These are phyloP conservation scores for Amoebophrya sp. DNA, from an alignment of 169 alveolate species.

Conservation along the genomic window DNA sequence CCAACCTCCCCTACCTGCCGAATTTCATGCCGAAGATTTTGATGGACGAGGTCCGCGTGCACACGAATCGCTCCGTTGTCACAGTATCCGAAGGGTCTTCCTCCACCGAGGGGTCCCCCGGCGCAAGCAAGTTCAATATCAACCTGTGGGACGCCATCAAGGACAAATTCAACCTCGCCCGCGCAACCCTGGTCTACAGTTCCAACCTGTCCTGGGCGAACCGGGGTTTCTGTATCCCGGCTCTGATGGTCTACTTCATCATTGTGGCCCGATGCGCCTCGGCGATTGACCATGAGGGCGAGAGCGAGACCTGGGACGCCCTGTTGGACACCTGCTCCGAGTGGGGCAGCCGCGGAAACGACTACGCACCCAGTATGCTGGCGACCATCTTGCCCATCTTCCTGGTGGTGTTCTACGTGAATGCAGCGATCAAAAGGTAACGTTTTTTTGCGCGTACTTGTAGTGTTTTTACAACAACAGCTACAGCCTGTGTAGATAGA, in stretches of 20 bases:
- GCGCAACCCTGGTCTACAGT: not conserved
- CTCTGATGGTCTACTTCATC: not conserved
- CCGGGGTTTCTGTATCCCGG: constrained; percentile 16
- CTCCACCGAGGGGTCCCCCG: too few relatives aligned
- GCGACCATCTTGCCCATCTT: not conserved
- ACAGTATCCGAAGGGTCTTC: not conserved
- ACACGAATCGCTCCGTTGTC: not conserved
- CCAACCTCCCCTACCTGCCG: too few relatives aligned
- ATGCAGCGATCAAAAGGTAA: constrained; percentile 15
- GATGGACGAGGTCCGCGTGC: not conserved
- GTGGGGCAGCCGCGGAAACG: not conserved
- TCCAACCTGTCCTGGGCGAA: not conserved
- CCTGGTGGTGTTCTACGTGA: not conserved
- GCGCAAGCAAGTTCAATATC: not conserved
- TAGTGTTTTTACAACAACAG: too few relatives aligned
- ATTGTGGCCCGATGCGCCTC: too few relatives aligned
- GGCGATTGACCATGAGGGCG: too few relatives aligned
- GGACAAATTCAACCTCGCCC: not conserved
- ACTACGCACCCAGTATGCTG: not conserved
- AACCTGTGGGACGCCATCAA: not conserved
- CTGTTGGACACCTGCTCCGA: not conserved
- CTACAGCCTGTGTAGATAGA: too few relatives aligned
- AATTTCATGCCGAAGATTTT: not conserved
- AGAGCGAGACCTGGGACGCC: not conserved
- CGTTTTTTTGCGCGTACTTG: too few relatives aligned